Conservation (phyloP, 805 yeast species). For the Cephaloascus albidus region DNA sequence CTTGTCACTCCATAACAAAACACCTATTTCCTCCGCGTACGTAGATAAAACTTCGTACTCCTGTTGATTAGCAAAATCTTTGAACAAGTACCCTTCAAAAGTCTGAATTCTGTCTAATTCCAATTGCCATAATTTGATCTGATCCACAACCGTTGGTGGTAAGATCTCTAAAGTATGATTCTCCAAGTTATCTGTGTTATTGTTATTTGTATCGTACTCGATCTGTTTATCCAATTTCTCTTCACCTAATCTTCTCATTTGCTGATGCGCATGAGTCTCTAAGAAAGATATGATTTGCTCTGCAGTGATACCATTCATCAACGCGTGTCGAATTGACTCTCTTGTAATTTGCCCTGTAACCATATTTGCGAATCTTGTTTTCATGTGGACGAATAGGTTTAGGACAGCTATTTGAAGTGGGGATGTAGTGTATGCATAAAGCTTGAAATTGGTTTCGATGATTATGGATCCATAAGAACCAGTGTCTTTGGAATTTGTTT, state of each 20-base stretch:
- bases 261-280: constrained; percentile 90
- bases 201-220: constrained; percentile 49
- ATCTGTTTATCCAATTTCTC: constrained; percentile 57
- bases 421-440: constrained; percentile 88
- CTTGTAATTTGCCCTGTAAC: constrained; percentile 91
- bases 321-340: constrained; percentile 80
- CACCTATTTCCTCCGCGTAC: constrained; percentile 89
- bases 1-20: constrained; percentile 78
- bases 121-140: constrained; percentile 90
- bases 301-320: constrained; percentile 84
- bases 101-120: constrained; percentile 89
- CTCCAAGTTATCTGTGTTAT: constrained; percentile 32
- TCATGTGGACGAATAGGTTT: constrained; percentile 78
- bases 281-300: constrained; percentile 88
- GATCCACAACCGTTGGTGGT: constrained; percentile 97
- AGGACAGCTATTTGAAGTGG: constrained; percentile 92
- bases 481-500: constrained; percentile 7
- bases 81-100: constrained; percentile 78
- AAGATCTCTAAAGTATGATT: constrained; percentile 51
- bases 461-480: constrained; percentile 58
- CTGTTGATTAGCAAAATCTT: constrained; percentile 69
- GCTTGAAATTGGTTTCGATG: constrained; percentile 86
- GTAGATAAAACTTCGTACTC: constrained; percentile 66
- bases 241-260: constrained; percentile 70
- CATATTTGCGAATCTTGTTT: constrained; percentile 81